Percentiles rank a stretch among this genome's conserved stretches.
Evolutionary conservation across 495 filamentous ascomycete genomes (phyloP).

Genomic region (Hypomontagnella monticulosa): DNA sequence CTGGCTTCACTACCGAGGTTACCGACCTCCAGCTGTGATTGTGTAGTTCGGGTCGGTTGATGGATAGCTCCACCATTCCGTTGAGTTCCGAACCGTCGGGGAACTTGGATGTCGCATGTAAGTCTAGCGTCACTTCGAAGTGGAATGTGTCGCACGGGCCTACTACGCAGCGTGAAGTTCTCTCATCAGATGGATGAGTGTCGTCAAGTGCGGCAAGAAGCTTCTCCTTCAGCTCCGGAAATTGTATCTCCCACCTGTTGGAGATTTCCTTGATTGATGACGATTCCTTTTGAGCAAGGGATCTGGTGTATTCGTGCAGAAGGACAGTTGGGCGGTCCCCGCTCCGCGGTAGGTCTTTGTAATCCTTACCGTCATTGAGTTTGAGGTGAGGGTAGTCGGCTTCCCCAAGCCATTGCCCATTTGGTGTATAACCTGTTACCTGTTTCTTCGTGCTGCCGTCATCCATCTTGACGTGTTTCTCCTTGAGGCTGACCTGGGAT

Average conservation of each 20-base stretch:
- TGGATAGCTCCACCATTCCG: constrained; percentile 58
- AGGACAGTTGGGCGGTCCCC: constrained; percentile 46
- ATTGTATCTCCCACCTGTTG: constrained; percentile 52
- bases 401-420: constrained; percentile 48
- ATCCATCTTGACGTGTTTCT: constrained; percentile 42
- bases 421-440: constrained; percentile 43
- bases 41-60: constrained; percentile 55
- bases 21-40: constrained; percentile 60
- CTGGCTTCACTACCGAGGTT: constrained; percentile 58
- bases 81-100: constrained; percentile 59
- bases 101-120: constrained; percentile 56
- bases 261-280: constrained; percentile 54
- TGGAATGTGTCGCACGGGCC: constrained; percentile 62
- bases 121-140: constrained; percentile 58
- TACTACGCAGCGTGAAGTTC: constrained; percentile 43
- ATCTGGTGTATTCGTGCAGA: constrained; percentile 59
- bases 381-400: constrained; percentile 58
- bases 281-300: constrained; percentile 53
- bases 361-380: constrained; percentile 54
- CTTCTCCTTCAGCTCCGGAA: constrained; percentile 55
- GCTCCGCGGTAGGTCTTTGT: constrained; percentile 45
- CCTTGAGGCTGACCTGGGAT: constrained; percentile 50
- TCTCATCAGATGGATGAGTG: constrained; percentile 47
- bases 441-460: constrained; percentile 47
- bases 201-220: constrained; percentile 50